Base-by-base conservation (phyloP, 371 early-diverging fungal species). In the Cokeromyces recurvatus region DNA sequence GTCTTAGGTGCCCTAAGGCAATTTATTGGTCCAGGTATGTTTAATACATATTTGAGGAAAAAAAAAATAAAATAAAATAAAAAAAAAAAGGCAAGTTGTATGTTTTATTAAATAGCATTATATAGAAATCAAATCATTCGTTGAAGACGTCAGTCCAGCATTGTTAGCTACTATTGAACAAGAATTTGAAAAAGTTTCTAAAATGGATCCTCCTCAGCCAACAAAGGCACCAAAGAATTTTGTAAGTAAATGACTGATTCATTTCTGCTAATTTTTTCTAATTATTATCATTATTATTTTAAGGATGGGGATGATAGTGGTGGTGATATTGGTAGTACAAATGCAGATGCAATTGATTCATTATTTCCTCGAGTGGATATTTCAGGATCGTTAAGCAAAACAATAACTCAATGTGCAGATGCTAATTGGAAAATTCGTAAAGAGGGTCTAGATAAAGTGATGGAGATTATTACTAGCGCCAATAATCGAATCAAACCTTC, bases 401-500 rank as follows among this genome's bases (percentile, higher is more conserved):
- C 54, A 6, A 47, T 77, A 25, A 61, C 82, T 46, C 80, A 88
- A 46, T 80, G 94, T 35, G 77, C 71, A 21, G 90, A 94, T 62
- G 74, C 78, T 40, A 87, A 91, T 39, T 97, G 98, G 98, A 95
- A 94, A 61, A 68, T 84, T n/a, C 86, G 98, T 31, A 95, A 97
- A 61, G 95, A 91, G 41, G 96, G 78, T 1, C 61, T 97, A 45
- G 96, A 95, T n/a, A 79, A 87, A 44, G 74, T 95, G 4, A 63
- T 74, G 16, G 68, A 58, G 4, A 81, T 93, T 25, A 55, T 96
- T 24, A 78, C 84, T 21, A 69, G 74, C 7, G 78, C 93, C 20
- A 86, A 92, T 62, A 89, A 89, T 44, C 77, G 91, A 22, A 85
- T 97, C 31, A 86, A 87, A 46, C 90, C 92, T 0, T 87, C 77